Percentiles rank a stretch among this genome's conserved stretches.
These are phyloP conservation scores for Stachybotrys chartarum DNA, from an alignment of 2,329 filamentous ascomycete genomes.

Conservation along the genomic window DNA sequence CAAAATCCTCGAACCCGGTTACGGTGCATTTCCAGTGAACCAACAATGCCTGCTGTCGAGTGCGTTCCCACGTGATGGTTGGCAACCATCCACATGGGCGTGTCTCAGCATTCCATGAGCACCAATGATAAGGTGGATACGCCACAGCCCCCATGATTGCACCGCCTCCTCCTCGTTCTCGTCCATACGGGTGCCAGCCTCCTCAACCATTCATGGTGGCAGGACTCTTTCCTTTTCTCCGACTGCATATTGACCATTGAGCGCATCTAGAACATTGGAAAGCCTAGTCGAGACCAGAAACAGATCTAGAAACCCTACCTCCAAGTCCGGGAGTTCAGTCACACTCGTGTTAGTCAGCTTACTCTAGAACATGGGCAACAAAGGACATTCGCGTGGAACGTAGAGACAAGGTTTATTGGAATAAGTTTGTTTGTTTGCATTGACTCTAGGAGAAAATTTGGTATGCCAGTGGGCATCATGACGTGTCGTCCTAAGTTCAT, in stretches of 20 bases:
- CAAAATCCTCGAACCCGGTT: too few species aligned
- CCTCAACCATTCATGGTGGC: neutral
- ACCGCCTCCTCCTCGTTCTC: neutral
- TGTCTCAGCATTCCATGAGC: too few species aligned
- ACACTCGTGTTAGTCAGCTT: too few species aligned
- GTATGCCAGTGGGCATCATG: neutral
- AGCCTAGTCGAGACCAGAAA: too few species aligned
- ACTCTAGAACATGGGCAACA: neutral
- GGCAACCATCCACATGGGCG: too few species aligned
- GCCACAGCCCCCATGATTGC: neutral
- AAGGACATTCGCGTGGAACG: neutral
- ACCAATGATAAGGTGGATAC: too few species aligned
- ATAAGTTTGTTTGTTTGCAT: neutral
- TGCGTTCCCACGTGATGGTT: too few species aligned
- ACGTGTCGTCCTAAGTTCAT: neutral
- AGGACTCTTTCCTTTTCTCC: neutral
- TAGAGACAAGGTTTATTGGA: too few species aligned
- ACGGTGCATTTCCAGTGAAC: too few species aligned
- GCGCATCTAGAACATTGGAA: neutral
- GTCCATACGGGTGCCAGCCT: neutral
- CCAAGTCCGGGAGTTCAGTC: too few species aligned
- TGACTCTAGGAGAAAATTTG: neutral
- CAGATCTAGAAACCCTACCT: neutral
- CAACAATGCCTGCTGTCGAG: too few species aligned
- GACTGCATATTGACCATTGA: neutral